phyloP scores from a whole-genome alignment of 805 yeast species.

The Saturnispora silvae region DNA sequence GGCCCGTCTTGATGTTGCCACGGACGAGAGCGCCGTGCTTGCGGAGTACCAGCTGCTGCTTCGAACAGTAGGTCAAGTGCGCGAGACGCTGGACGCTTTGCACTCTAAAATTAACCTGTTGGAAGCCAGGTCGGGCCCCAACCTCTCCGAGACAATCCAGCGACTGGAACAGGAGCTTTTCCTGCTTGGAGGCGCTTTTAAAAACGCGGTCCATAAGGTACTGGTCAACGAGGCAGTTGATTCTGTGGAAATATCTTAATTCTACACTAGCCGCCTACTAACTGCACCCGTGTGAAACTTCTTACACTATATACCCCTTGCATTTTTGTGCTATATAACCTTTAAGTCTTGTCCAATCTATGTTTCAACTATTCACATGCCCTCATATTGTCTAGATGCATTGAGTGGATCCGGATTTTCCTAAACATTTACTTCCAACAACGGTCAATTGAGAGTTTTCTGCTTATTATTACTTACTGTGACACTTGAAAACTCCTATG shows the following conservation, averaged over 20 bases:
- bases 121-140: background rate
- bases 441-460: no score
- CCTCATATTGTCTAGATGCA: no score
- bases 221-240: conserved; percentile 4
- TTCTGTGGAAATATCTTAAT: conserved; percentile 1
- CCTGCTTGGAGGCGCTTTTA: conserved; percentile 5
- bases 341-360: no score
- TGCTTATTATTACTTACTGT: no score
- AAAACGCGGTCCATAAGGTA: conserved; percentile 7
- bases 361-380: no score
- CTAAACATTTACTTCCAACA: no score
- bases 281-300: no score
- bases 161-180: conserved; percentile 1
- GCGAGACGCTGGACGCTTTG: conserved; percentile 1
- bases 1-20: background rate
- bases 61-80: background rate
- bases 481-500: no score
- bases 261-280: background rate
- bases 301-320: no score
- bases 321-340: no score
- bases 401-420: no score
- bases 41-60: conserved; percentile 4
- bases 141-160: conserved; percentile 1
- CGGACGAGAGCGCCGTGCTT: conserved; percentile 3
- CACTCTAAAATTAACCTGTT: conserved; percentile 3